phyloP scores from a whole-genome alignment of 169 alveolate species.

The Amoebophrya sp. region DNA sequence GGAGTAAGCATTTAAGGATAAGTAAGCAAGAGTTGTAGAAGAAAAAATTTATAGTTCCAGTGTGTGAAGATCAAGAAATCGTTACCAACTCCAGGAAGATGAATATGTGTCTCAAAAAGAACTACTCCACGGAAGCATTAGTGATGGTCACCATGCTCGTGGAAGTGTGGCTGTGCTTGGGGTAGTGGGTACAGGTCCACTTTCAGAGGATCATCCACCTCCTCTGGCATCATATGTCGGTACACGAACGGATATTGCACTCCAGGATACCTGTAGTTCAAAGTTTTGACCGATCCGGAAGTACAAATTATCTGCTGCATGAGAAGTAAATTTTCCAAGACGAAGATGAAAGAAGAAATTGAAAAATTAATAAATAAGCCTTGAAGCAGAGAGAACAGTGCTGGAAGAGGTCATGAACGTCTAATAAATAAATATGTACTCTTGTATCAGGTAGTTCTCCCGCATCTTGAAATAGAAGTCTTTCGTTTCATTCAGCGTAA shows the following conservation, averaged over 20 bases:
- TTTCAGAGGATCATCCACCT: neutral
- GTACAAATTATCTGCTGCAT: too few species aligned
- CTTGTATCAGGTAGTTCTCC: conserved; percentile 64
- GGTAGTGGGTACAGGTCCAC: neutral
- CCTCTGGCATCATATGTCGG: conserved; percentile 56
- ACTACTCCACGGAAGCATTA: neutral
- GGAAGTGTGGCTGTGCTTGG: neutral
- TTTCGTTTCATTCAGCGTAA: conserved; percentile 68
- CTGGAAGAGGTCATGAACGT: neutral
- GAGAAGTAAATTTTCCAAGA: neutral
- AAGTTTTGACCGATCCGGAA: too few species aligned
- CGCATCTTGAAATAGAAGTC: conserved; percentile 66
- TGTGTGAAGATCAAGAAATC: neutral
- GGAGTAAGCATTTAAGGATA: too few species aligned
- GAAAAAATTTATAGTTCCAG: neutral
- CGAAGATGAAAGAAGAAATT: neutral
- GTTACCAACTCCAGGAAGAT: neutral
- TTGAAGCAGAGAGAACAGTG: too few species aligned
- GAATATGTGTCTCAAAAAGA: neutral
- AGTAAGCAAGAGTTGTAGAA: too few species aligned
- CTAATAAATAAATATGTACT: neutral
- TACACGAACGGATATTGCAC: conserved; percentile 77
- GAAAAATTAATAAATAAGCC: too few species aligned
- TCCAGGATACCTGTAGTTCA: conserved; percentile 62
- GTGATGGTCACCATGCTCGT: neutral